Base-by-base conservation (phyloP, 129 eudicot genomes). In the Centella asiatica region DNA sequence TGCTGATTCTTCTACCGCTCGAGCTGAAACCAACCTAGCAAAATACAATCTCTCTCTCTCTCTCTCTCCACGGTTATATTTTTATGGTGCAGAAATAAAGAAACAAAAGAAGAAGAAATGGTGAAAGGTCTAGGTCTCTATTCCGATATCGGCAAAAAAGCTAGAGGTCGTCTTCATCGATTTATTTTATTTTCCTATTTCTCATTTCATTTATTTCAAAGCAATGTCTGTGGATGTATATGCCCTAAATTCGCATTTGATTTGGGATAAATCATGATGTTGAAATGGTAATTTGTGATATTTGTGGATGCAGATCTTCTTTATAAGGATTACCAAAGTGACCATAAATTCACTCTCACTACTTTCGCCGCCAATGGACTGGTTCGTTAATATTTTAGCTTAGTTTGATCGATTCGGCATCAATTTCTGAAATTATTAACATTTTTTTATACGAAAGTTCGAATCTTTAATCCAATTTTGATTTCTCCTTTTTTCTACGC, bases 121-220 rank as follows among this genome's bases (percentile, higher is more conserved):
- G 79, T 55, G 65, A 82, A 74, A 60, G 84, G 88, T 49, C 84
- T 84, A 5, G 88, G 84, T n/a, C 72, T 82, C 28, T 82, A 82
- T 71, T 24, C 84, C 47, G 81, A 78, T 44, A 82, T 82, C 47
- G 88, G 84, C 71, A 82, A 82, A 61, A 78, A 34, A 45, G 76
- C 88, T 67, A 60, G 81, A 75, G 88, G 84, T 73, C 18, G 7
- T 18, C 10, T 15, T 31, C 24, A 1, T 14, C 26, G 8, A 15
- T 19, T 19, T 52, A 3, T 52, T n/a, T 52, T 13, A 2, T 17
- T 51, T 5, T 47, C 6, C 26, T 0, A 2, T 45, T 18, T 31
- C 15, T 8, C 23, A 51, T 51, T 8, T 51, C 17, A 24, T 51
- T 2, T 12, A 22, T 24, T 6, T 47, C n/a, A 1, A 47, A 5